Evolutionary conservation across 495 filamentous ascomycete genomes (phyloP).

Genomic region (Tuber aestivum): DNA sequence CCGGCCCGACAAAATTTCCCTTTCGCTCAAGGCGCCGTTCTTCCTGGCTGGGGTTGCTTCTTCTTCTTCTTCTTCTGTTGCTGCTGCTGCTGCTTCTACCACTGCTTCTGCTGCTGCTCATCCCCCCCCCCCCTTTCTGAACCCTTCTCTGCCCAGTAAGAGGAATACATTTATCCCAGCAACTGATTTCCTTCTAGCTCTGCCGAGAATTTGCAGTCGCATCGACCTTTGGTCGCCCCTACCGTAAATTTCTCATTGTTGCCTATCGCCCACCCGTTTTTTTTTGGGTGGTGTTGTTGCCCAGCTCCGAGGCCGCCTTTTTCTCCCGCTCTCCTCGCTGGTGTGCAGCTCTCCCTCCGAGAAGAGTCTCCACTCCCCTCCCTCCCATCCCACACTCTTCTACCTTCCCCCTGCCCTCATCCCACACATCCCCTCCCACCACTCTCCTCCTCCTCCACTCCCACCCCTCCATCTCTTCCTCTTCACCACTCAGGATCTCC

Average conservation of each 20-base stretch:
- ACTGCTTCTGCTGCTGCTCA: not conserved
- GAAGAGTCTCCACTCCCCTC: slow-evolving; percentile 1
- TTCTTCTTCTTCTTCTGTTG: not conserved
- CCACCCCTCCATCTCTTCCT: slow-evolving; percentile 2
- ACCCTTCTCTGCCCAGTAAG: not conserved
- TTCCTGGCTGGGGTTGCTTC: not conserved
- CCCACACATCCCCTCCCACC: slow-evolving; percentile 1
- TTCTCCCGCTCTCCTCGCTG: slow-evolving; percentile 1
- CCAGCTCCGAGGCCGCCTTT: slow-evolving; percentile 6
- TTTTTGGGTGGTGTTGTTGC: slow-evolving; percentile 5
- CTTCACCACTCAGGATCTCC: slow-evolving; percentile 2
- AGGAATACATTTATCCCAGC: not conserved
- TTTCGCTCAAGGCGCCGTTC: slow-evolving; percentile 5
- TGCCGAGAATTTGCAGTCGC: slow-evolving; percentile 2
- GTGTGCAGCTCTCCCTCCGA: slow-evolving; percentile 4
- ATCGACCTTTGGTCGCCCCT: not conserved
- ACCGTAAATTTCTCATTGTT: not conserved
- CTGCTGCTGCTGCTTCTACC: not conserved
- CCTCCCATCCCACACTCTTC: not conserved
- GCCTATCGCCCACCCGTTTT: not conserved
- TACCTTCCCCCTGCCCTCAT: not conserved
- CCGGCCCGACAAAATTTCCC: not conserved
- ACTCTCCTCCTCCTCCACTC: slow-evolving; percentile 4
- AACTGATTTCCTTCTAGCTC: not conserved
- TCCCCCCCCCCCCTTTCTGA: not conserved